phyloP scores from a whole-genome alignment of 2,329 filamentous ascomycete genomes.

The Scolecobasidium constrictum region DNA sequence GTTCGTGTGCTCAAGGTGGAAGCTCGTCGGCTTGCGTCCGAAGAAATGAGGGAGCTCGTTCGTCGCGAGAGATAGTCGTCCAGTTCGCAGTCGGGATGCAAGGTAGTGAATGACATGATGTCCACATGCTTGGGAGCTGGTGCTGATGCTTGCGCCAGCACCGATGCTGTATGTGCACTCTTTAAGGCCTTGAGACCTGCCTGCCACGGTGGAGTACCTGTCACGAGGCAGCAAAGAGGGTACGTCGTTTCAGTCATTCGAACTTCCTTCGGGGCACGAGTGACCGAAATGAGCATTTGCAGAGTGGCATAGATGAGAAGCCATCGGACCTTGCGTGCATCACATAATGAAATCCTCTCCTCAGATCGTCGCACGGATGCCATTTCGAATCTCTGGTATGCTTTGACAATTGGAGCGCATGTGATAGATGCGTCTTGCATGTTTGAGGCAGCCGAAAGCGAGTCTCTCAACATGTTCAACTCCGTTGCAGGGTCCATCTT shows the following conservation, averaged over 20 bases:
- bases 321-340: conserved; percentile 70
- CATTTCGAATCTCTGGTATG: conserved; percentile 62
- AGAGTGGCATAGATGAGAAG: conserved; percentile 62
- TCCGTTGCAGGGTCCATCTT: conserved; percentile 15
- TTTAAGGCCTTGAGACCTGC: not conserved
- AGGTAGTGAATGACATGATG: too few relatives aligned
- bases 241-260: conserved; percentile 48
- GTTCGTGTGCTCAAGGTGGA: conserved; percentile 1
- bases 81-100: conserved; percentile 36
- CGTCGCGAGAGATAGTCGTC: conserved; percentile 23
- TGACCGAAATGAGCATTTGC: conserved; percentile 59
- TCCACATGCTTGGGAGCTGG: conserved; percentile 14
- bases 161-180: not conserved
- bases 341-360: conserved; percentile 48
- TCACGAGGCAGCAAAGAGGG: conserved; percentile 39
- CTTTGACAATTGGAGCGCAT: conserved; percentile 46
- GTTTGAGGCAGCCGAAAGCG: conserved; percentile 42
- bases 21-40: not conserved
- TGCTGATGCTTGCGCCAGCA: not conserved
- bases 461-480: conserved; percentile 40
- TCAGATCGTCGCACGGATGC: conserved; percentile 39
- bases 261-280: conserved; percentile 50
- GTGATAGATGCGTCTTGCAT: conserved; percentile 22
- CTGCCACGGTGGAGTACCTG: conserved; percentile 28
- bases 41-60: conserved; percentile 12